Base-by-base conservation (phyloP, 257 asterid genomes). In the Vinca minor region DNA sequence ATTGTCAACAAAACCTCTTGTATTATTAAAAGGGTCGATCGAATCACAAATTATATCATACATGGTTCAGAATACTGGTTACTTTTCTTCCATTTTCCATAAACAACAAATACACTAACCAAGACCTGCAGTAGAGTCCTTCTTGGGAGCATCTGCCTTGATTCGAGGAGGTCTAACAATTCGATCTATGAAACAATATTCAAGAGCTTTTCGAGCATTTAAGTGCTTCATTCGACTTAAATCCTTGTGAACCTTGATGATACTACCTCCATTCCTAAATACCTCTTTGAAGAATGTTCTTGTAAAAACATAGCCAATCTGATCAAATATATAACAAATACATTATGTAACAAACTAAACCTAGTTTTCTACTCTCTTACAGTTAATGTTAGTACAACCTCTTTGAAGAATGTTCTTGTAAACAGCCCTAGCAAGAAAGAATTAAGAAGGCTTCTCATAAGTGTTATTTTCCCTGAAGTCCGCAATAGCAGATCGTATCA, bases 141-240 rank as follows among this genome's bases (percentile, higher is more conserved):
- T 78, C n/a, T 65, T 62, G 0, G 79, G 81, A 42, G 84, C 81
- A 66, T 82, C 83, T 11, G 80, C 72, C 72, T 80, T 74, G 47
- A 81, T 62, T 42, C 86, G 84, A n/a, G 85, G 64, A 25, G 98
- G 95, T 79, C 95, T 81, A 10, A 81, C 82, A 67, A 89, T 73
- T 48, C 85, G 78, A 74, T 92, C 98, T 35, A 92, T 83, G 67
- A 91, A 84, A 56, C 98, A 96, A 59, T 89, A 92, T 54, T 85
- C 96, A 55, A 92, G 84, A 45, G 96, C 98, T 77, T 85, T 89
- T 58, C 82, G 86, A 55, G 96, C 82, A 67, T 73, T 81, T 65
- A 89, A 89, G 3, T 80, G 79, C 83, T 85, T 87, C 84, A 76
- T 46, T 36, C 91, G 79, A 58, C 86, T 62, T 44, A 92, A 76